These are phyloP conservation scores for Tetrapisispora phaffii DNA, from an alignment of 805 yeast species.

Conservation along the genomic window DNA sequence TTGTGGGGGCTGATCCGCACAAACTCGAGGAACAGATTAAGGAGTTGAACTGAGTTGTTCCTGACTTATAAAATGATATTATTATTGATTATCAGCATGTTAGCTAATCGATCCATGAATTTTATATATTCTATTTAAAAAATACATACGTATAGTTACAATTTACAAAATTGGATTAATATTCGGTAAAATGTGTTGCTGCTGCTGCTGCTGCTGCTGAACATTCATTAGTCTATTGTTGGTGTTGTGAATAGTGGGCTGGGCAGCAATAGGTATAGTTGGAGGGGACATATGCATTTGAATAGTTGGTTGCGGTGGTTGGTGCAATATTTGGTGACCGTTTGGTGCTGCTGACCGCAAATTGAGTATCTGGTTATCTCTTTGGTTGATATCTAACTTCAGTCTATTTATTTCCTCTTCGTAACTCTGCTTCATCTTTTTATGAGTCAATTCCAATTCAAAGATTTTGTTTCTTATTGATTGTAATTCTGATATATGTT, in stretches of 20 bases:
- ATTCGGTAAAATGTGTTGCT: neutral
- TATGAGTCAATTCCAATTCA: constrained; percentile 88
- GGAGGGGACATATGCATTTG: constrained; percentile 8
- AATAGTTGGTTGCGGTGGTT: constrained; percentile 16
- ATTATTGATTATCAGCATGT: neutral
- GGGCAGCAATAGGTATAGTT: constrained; percentile 14
- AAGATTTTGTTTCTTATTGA: constrained; percentile 89
- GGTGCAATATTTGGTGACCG: constrained; percentile 15
- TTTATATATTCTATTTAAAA: neutral
- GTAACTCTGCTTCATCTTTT: constrained; percentile 90
- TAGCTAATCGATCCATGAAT: no score
- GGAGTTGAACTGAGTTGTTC: constrained; percentile 8
- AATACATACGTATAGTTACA: neutral
- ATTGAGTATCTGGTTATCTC: constrained; percentile 47
- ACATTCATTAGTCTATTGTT: constrained; percentile 8
- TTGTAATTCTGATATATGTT: constrained; percentile 87
- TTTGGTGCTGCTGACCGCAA: neutral
- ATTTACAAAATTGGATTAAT: neutral
- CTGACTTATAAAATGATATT: no score
- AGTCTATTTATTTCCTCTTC: constrained; percentile 84
- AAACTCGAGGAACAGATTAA: constrained; percentile 29
- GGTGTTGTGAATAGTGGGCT: neutral
- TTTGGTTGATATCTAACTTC: constrained; percentile 73
- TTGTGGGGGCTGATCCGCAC: constrained; percentile 52
- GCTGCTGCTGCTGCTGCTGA: constrained; percentile 8